These are phyloP conservation scores for Melampsora americana DNA, from an alignment of 1,284 basidiomycete species.

Conservation along the genomic window DNA sequence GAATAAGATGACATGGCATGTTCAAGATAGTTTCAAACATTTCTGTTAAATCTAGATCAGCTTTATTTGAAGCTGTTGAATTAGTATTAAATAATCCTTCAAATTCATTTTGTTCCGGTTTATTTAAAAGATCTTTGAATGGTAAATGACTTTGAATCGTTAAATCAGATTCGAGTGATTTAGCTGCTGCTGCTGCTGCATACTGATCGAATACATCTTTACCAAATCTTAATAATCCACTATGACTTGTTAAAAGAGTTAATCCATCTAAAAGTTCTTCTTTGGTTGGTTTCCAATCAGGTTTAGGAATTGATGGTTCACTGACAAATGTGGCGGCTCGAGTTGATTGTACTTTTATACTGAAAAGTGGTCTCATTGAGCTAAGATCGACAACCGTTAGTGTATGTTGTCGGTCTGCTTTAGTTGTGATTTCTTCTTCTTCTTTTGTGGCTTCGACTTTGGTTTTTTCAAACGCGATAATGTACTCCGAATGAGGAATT, in stretches of 20 bases:
- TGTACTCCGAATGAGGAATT: conserved; percentile 1
- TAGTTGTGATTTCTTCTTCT: neutral
- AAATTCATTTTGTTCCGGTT: neutral
- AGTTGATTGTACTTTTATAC: neutral
- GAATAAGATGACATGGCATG: conserved; percentile 29
- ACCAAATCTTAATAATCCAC: conserved; percentile 23
- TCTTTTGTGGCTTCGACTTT: neutral
- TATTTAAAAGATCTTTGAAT: conserved; percentile 27
- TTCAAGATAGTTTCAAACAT: neutral
- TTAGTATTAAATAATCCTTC: neutral
- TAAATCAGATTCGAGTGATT: conserved; percentile 17
- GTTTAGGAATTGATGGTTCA: neutral
- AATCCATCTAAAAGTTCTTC: conserved; percentile 35
- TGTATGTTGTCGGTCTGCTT: neutral
- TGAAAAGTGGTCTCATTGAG: neutral
- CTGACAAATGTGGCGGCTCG: neutral
- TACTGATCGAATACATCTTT: conserved; percentile 1
- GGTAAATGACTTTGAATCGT: conserved; percentile 15
- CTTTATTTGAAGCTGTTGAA: too few relatives aligned
- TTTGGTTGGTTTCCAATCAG: neutral
- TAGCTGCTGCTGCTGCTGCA: neutral
- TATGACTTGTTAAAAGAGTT: conserved; percentile 8
- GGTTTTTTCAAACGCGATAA: neutral
- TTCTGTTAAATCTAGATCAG: neutral
- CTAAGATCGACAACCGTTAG: neutral